phyloP scores from a whole-genome alignment of 208 protist genomes.

The Tritrichomonas musculus region DNA sequence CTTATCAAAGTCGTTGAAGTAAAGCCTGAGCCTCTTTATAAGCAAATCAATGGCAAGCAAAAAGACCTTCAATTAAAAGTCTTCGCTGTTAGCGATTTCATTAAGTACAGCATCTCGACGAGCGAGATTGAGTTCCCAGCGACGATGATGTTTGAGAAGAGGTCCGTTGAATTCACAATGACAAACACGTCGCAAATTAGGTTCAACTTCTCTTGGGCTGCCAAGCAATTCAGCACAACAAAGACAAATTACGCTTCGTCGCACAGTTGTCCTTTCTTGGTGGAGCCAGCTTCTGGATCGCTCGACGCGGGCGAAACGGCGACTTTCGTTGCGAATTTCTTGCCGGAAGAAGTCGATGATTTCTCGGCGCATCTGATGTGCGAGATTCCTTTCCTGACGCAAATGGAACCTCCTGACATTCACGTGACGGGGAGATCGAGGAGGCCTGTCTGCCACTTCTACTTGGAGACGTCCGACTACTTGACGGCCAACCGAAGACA shows the following conservation, averaged over 20 bases:
- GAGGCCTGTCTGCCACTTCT: slow-evolving; percentile 85
- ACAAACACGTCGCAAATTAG: slow-evolving; percentile 68
- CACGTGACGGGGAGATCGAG: slow-evolving; percentile 64
- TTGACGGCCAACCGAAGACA: slow-evolving; percentile 56
- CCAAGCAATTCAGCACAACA: not conserved
- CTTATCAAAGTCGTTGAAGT: not conserved
- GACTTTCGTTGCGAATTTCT: slow-evolving; percentile 69
- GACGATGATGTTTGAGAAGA: slow-evolving; percentile 82
- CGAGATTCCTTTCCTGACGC: not conserved
- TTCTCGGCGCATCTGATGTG: slow-evolving; percentile 22
- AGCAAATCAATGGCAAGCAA: slow-evolving; percentile 13
- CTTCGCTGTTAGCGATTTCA: slow-evolving; percentile 39
- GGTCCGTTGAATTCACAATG: slow-evolving; percentile 63
- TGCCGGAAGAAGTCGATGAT: slow-evolving; percentile 60
- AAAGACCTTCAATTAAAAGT: slow-evolving; percentile 30
- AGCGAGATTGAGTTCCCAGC: slow-evolving; percentile 64
- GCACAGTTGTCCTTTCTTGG: slow-evolving; percentile 55
- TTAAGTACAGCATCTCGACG: slow-evolving; percentile 39
- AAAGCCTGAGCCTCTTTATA: slow-evolving; percentile 37
- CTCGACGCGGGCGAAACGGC: slow-evolving; percentile 54
- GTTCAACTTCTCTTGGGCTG: slow-evolving; percentile 63
- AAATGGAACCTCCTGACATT: slow-evolving; percentile 44
- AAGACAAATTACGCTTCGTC: not conserved
- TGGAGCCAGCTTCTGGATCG: slow-evolving; percentile 59
- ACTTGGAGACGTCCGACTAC: slow-evolving; percentile 73